Base-by-base conservation (phyloP, 2,329 filamentous ascomycete species). In the Cytospora piceicola region DNA sequence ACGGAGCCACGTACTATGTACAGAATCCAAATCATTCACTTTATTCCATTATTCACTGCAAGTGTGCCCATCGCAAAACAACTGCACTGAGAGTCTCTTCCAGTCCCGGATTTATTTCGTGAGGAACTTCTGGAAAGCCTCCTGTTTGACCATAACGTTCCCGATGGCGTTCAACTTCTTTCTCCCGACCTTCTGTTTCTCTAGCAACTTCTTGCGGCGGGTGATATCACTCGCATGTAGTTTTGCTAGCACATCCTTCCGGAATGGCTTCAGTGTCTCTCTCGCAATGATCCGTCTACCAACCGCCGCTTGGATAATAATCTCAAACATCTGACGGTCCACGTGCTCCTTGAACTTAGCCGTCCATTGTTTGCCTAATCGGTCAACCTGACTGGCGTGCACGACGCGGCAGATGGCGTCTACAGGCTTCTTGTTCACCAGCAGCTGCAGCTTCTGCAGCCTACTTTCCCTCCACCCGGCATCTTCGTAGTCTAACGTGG, bases 301-400 rank as follows among this genome's bases (percentile, higher is more conserved):
- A 0, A 91, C 90, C 0, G 91, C 90, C 3, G 95, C 94, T 78
- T 99, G 95, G 69, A 99, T 98, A 64, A 98, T 83, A 27, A 99
- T 88, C 79, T 99, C 82, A 75, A 97, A 99, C 89, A 98, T 95
- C 77, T 99, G 95, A 22, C 95, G 84, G 73, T 97, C 92, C 24
- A 99, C 94, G 73, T 98, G 94, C 76, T 97, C 89, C 75, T 97
- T 98, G 83, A 99, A 98, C 77, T 96, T 97, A 51, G 87, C 88
- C 7, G 97, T 94, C 95, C 95, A 99, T 64, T 88, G 83, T 57
- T 92, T 85, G 5, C 93, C 95, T 6, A 97, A 82, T 22, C 92
- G 85, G 34, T 94, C 90, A 0, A 90, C 88, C 76, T 97, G 93
- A 15, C 90, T 93, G 46, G 83, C 80, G 73, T 99, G 95, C 49